These are phyloP conservation scores for Fusarium sp. DNA, from an alignment of 2,329 filamentous ascomycete species.

Conservation along the genomic window DNA sequence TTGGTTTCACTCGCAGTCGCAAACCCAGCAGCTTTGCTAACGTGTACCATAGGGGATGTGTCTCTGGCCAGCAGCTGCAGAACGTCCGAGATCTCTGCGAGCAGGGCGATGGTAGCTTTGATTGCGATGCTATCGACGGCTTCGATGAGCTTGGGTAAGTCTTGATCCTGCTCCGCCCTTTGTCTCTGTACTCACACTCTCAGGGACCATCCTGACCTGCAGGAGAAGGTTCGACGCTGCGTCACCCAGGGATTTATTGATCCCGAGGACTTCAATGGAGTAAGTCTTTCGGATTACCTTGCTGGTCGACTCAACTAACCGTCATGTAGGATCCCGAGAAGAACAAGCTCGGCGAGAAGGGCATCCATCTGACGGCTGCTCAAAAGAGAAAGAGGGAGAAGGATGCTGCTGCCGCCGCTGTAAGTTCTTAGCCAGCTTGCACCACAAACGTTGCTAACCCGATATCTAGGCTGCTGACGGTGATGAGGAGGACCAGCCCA, in stretches of 20 bases:
- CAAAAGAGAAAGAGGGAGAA: constrained; percentile 53
- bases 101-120: constrained; percentile 58
- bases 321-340: constrained; percentile 74
- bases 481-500: constrained; percentile 50
- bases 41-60: constrained; percentile 77
- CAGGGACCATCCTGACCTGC: constrained; percentile 67
- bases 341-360: constrained; percentile 75
- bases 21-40: constrained; percentile 1
- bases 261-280: constrained; percentile 88
- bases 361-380: constrained; percentile 65
- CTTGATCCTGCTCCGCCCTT: neutral
- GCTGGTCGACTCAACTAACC: constrained; percentile 14
- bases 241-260: constrained; percentile 84
- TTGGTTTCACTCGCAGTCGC: neutral
- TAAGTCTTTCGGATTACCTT: constrained; percentile 60
- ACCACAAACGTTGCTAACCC: constrained; percentile 16
- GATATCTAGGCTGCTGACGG: constrained; percentile 46
- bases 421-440: constrained; percentile 19
- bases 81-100: constrained; percentile 71
- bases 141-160: constrained; percentile 77
- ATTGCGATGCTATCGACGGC: constrained; percentile 80
- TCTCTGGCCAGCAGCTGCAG: constrained; percentile 79
- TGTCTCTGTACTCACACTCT: constrained; percentile 18
- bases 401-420: constrained; percentile 44
- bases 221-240: constrained; percentile 80